Evolutionary conservation across 805 yeast genomes (phyloP), one percentile per base, ranked within the genome.

Genomic region (Wickerhamomyces strasburgensis): DNA sequence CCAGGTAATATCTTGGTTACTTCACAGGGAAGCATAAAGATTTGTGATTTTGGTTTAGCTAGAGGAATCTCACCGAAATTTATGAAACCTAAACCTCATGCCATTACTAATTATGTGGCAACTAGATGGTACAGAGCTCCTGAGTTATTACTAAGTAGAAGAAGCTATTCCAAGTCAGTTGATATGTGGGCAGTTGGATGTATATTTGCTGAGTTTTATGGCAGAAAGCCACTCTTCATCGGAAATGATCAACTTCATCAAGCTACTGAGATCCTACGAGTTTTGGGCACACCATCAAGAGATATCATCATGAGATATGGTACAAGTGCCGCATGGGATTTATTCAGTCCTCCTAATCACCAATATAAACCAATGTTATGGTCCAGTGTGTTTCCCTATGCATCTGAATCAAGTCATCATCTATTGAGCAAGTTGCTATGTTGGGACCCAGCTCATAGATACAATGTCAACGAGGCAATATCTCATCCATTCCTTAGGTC

Each of bases 111-210:
- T 48, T 89, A 89, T 54, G 96, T 89, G 17, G 96, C 96, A 0
- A 89, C 97, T 0, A 64, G 97, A 40, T 89, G 96, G 96, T 89
- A 89, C 53, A 68, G 98, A 31, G 96, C 97, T 0, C 98, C 98
- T 0, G 98, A 89, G 52, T 67, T 89, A 33, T 74, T 89, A 30
- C 59, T 88, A 24, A 71, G 84, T 9, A 68, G 72, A 39, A 70
- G 67, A 35, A 52, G 48, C 14, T 86, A 86, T 53, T 71, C 78
- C 4, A 82, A 82, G 39, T 68, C 75, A 3, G 82, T 89, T 32
- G 98, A 89, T 57, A 68, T 89, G 67, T 89, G 98, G 98, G 88
- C 96, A 0, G 76, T 81, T 8, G 98, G 97, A 1, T 89, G 97
- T 54, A 87, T 89, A 8, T 61, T 88, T 42, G 95, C 81, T 3